Conservation (phyloP, 352 stramenopile species). For the Phytophthora pluvialis region DNA sequence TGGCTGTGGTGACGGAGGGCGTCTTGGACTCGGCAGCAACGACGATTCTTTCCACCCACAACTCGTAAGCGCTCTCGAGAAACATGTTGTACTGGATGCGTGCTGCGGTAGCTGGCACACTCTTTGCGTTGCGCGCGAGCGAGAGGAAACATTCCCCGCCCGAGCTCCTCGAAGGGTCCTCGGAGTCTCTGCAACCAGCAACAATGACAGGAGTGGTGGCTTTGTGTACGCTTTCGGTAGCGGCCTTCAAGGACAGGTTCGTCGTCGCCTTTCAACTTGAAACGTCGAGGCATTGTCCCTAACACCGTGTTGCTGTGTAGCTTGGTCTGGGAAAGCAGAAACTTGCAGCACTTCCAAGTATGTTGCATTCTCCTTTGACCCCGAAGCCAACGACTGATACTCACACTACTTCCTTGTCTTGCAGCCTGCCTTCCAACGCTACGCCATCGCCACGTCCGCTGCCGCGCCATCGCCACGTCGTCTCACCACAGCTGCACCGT, state of each 20-base stretch:
- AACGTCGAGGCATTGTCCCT: neutral
- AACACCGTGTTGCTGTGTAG: slow-evolving; percentile 18
- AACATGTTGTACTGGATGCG: slow-evolving; percentile 63
- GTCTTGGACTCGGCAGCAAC: slow-evolving; percentile 81
- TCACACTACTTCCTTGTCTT: slow-evolving; percentile 2
- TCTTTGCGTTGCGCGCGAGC: slow-evolving; percentile 57
- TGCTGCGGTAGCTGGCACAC: slow-evolving; percentile 76
- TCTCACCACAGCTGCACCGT: slow-evolving; percentile 69
- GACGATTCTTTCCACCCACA: slow-evolving; percentile 55
- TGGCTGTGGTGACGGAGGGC: slow-evolving; percentile 91
- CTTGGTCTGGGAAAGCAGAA: slow-evolving; percentile 79
- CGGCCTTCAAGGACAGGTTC: slow-evolving; percentile 70
- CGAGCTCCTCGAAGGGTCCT: slow-evolving; percentile 2
- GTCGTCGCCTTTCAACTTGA: neutral
- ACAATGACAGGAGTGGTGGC: slow-evolving; percentile 28
- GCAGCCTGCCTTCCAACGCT: slow-evolving; percentile 64
- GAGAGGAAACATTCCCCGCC: slow-evolving; percentile 16
- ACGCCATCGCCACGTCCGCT: slow-evolving; percentile 56
- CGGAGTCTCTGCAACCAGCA: neutral
- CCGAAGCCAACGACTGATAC: neutral
- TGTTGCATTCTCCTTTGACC: slow-evolving; percentile 1
- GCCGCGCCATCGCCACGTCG: slow-evolving; percentile 51
- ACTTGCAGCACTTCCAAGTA: slow-evolving; percentile 66
- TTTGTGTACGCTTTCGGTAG: slow-evolving; percentile 75
- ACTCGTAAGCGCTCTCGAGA: slow-evolving; percentile 51